phyloP scores from a whole-genome alignment of 2,329 filamentous ascomycete species.

The Triangularia verruculosa region DNA sequence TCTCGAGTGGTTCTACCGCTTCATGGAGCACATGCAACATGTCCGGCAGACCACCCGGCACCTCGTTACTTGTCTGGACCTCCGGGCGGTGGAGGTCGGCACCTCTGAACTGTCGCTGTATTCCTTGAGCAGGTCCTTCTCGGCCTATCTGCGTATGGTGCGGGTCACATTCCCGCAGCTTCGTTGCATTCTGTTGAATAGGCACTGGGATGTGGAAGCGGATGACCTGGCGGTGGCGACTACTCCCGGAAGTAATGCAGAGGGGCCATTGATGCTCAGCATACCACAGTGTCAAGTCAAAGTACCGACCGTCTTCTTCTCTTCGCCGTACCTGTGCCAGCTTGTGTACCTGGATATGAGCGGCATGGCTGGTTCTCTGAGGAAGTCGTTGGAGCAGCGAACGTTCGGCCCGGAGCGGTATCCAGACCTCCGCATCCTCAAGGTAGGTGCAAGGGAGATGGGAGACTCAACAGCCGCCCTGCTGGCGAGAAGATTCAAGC shows the following conservation, averaged over 20 bases:
- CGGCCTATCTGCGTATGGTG: slow-evolving; percentile 40
- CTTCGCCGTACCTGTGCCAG: slow-evolving; percentile 34
- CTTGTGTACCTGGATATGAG: slow-evolving; percentile 55
- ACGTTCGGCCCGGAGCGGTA: slow-evolving; percentile 37
- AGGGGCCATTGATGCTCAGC: slow-evolving; percentile 43
- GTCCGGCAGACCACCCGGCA: slow-evolving; percentile 39
- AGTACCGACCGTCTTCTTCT: slow-evolving; percentile 42
- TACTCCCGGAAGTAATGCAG: background rate
- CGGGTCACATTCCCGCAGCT: slow-evolving; percentile 43
- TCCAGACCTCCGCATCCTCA: slow-evolving; percentile 51
- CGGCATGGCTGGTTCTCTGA: slow-evolving; percentile 44
- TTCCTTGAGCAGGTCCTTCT: slow-evolving; percentile 37
- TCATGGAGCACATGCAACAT: slow-evolving; percentile 40
- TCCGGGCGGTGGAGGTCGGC: slow-evolving; percentile 41
- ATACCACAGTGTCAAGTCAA: slow-evolving; percentile 41
- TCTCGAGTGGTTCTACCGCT: slow-evolving; percentile 47
- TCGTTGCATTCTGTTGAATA: slow-evolving; percentile 47
- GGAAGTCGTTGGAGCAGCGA: slow-evolving; percentile 33
- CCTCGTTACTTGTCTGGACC: slow-evolving; percentile 40
- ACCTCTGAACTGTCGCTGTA: slow-evolving; percentile 43
- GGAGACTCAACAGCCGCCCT: slow-evolving; percentile 38
- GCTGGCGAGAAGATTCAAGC: slow-evolving; percentile 36
- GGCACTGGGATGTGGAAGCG: slow-evolving; percentile 45
- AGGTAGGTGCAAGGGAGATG: slow-evolving; percentile 47
- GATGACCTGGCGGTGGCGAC: slow-evolving; percentile 30